Evolutionary conservation across 306 rosid species (phyloP).

Genomic region (Inga laurina): DNA sequence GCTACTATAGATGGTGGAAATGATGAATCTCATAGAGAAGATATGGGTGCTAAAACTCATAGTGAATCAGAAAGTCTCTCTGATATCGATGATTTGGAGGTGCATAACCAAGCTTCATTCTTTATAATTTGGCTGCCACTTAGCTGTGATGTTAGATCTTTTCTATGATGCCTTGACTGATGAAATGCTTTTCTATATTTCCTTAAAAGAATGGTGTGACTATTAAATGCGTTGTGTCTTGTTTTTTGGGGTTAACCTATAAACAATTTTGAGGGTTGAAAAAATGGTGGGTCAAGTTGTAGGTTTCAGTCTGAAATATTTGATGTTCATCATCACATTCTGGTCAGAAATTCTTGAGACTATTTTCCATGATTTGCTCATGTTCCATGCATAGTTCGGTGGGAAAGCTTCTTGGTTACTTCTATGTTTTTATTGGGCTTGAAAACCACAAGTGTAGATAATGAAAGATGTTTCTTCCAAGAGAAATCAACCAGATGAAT

Average conservation of each 20-base stretch:
- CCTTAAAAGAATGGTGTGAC: neutral
- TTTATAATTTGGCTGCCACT: slow-evolving; percentile 3
- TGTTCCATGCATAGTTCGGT: too few relatives aligned
- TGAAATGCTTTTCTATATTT: neutral
- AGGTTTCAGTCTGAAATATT: neutral
- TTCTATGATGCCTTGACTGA: neutral
- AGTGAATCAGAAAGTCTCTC: slow-evolving; percentile 61
- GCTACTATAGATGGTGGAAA: slow-evolving; percentile 21
- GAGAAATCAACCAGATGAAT: neutral
- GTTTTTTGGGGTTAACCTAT: neutral
- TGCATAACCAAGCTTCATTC: slow-evolving; percentile 18
- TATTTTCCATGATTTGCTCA: neutral
- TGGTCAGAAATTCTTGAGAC: neutral
- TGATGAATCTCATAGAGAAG: slow-evolving; percentile 34
- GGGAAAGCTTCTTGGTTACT: neutral
- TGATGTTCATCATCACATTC: neutral
- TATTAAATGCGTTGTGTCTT: neutral
- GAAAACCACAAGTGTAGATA: neutral
- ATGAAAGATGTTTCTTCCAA: neutral
- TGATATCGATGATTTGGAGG: slow-evolving; percentile 68
- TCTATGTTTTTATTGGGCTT: neutral
- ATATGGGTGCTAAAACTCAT: slow-evolving; percentile 22
- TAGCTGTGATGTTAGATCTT: neutral
- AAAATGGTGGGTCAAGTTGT: neutral
- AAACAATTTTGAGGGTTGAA: neutral